These are phyloP conservation scores for Coprinellus micaceus DNA, from an alignment of 768 basidiomycete genomes.

Conservation along the genomic window DNA sequence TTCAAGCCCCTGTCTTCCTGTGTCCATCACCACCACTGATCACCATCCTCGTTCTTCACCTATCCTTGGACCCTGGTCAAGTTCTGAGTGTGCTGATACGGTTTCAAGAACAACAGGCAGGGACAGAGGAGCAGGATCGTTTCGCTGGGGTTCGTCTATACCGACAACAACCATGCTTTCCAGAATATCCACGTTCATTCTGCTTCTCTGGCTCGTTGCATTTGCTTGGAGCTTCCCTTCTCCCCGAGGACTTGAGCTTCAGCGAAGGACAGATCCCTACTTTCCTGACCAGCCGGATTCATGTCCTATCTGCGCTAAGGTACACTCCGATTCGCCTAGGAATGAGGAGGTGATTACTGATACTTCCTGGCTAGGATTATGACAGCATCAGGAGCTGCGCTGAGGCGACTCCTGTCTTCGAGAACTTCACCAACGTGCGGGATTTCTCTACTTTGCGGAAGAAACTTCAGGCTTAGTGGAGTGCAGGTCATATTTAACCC, in stretches of 20 bases:
- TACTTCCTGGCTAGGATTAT: constrained; percentile 36
- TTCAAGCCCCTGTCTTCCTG: too few species aligned
- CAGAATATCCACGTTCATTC: background rate
- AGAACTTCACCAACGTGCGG: constrained; percentile 53
- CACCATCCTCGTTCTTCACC: too few species aligned
- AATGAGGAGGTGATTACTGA: background rate
- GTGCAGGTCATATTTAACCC: constrained; percentile 61
- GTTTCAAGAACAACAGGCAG: too few species aligned
- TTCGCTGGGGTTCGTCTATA: background rate
- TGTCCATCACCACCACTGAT: too few species aligned
- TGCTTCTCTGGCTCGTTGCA: background rate
- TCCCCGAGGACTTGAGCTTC: background rate
- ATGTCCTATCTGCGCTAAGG: constrained; percentile 54
- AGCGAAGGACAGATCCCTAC: constrained; percentile 33
- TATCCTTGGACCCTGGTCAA: too few species aligned
- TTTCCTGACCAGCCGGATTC: constrained; percentile 57
- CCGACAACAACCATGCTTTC: background rate
- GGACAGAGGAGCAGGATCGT: background rate
- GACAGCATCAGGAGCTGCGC: constrained; percentile 53
- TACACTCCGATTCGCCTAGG: constrained; percentile 17
- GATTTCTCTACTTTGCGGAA: background rate
- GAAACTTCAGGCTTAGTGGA: background rate
- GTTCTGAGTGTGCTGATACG: too few species aligned
- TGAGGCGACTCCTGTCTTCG: constrained; percentile 51
- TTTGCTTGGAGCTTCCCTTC: background rate